Evolutionary conservation across 2,329 filamentous ascomycete genomes (phyloP).

Genomic region (Fusarium sp.): DNA sequence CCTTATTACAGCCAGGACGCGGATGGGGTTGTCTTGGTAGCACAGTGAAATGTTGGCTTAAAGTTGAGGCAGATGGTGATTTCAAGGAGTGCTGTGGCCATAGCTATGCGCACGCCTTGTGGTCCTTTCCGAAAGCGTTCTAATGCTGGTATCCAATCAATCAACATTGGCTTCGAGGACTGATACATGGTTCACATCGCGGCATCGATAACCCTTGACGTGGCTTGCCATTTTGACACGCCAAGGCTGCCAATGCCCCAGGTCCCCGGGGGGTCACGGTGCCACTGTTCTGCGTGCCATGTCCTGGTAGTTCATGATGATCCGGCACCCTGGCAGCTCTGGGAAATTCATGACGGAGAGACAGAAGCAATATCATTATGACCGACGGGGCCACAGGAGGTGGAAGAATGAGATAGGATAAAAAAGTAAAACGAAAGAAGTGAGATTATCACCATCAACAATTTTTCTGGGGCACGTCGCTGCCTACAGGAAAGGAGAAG

Average conservation of each 20-base stretch:
- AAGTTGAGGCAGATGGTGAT: constrained; percentile 16
- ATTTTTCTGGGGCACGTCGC: neutral
- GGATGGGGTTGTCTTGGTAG: too few species aligned
- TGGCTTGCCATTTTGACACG: constrained; percentile 28
- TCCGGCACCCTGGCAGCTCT: constrained; percentile 20
- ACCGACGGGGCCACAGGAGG: constrained; percentile 1
- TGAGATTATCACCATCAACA: constrained; percentile 9
- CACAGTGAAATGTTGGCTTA: neutral
- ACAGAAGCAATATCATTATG: constrained; percentile 25
- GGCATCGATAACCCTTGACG: constrained; percentile 28
- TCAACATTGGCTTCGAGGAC: constrained; percentile 24
- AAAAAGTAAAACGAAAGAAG: constrained; percentile 6
- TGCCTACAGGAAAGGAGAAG: neutral
- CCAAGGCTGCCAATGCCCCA: constrained; percentile 24
- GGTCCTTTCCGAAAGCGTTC: constrained; percentile 30
- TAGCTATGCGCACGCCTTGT: constrained; percentile 37
- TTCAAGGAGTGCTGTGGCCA: constrained; percentile 24
- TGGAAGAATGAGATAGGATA: constrained; percentile 10
- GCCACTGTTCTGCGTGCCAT: constrained; percentile 7
- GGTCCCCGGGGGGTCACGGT: constrained; percentile 9
- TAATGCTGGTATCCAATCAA: constrained; percentile 41
- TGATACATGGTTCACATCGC: constrained; percentile 20
- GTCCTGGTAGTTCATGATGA: constrained; percentile 31
- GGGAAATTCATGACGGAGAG: constrained; percentile 20
- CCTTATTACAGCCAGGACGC: constrained; percentile 5